phyloP scores from a whole-genome alignment of 2,329 filamentous ascomycete species.

The Ascocoryne sarcoides region DNA sequence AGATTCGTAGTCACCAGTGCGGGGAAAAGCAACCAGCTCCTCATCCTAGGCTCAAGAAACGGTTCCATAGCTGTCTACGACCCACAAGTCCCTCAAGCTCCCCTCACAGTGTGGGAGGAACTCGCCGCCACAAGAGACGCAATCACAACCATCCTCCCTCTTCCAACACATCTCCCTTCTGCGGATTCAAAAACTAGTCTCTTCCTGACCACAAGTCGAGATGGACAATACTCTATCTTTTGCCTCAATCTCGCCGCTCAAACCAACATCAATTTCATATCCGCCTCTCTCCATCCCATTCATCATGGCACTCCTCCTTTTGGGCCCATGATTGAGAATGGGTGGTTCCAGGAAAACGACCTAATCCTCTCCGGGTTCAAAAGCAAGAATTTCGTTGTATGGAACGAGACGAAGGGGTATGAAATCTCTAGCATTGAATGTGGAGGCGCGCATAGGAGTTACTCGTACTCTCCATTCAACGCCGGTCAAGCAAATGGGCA shows the following conservation, averaged over 20 bases:
- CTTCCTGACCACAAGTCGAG: conserved; percentile 65
- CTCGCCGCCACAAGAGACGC: conserved; percentile 39
- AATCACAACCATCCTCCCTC: conserved; percentile 55
- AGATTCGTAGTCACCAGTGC: conserved; percentile 43
- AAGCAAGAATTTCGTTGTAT: conserved; percentile 70
- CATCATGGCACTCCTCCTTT: conserved; percentile 65
- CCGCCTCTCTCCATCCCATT: conserved; percentile 36
- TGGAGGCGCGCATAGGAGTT: conserved; percentile 75
- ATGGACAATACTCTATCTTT: conserved; percentile 65
- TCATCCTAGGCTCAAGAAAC: conserved; percentile 47
- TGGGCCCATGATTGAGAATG: conserved; percentile 67
- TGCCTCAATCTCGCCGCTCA: conserved; percentile 1
- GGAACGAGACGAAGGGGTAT: conserved; percentile 63
- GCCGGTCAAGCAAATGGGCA: conserved; percentile 25
- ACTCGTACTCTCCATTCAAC: conserved; percentile 40
- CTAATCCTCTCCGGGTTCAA: conserved; percentile 75
- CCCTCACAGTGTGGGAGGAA: conserved; percentile 14
- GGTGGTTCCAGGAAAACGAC: conserved; percentile 49
- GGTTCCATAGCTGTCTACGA: conserved; percentile 44
- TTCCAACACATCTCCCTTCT: conserved; percentile 26
- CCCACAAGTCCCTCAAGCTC: conserved; percentile 13
- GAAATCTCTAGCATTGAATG: conserved; percentile 69
- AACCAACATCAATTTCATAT: background rate
- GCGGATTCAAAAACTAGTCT: conserved; percentile 27
- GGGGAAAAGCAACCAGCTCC: conserved; percentile 31